Conservation (phyloP, 768 basidiomycete species). For the Trametes elegans region DNA sequence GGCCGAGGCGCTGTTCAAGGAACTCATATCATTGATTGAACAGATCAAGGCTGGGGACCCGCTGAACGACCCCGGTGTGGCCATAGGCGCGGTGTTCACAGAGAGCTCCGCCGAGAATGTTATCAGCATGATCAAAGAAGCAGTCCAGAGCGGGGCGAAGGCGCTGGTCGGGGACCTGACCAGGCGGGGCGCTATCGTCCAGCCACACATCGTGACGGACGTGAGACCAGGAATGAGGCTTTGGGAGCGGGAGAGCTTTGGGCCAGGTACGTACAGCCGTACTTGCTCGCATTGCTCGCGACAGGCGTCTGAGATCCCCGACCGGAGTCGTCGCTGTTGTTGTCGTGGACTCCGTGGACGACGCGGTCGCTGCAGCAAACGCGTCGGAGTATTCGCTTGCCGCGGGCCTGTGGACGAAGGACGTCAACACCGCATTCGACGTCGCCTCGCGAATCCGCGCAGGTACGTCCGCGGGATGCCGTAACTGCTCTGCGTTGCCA, state of each 20-base stretch:
- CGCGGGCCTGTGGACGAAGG: conserved; percentile 51
- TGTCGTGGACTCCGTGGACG: conserved; percentile 46
- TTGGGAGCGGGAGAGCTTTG: conserved; percentile 63
- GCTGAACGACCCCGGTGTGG: conserved; percentile 26
- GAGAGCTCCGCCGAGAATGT: conserved; percentile 46
- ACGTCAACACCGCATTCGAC: conserved; percentile 42
- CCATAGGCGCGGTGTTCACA: conserved; percentile 42
- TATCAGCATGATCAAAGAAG: conserved; percentile 43
- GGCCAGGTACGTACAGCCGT: conserved; percentile 42
- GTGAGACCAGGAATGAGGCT: conserved; percentile 48
- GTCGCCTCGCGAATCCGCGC: conserved; percentile 48
- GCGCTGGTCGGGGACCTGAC: conserved; percentile 43
- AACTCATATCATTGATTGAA: conserved; percentile 33
- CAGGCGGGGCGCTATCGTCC: conserved; percentile 41
- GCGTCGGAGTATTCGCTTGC: conserved; percentile 49
- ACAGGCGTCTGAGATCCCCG: not conserved
- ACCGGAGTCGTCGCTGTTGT: conserved; percentile 42
- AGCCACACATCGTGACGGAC: conserved; percentile 50
- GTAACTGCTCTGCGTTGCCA: too few relatives aligned
- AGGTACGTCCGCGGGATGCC: conserved; percentile 39
- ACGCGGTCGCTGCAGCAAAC: conserved; percentile 57
- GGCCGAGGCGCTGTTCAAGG: conserved; percentile 35
- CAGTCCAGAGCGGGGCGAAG: conserved; percentile 43
- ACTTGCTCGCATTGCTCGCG: not conserved
- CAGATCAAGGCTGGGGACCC: conserved; percentile 41